These are phyloP conservation scores for Coffea eugenioides DNA, from an alignment of 257 asterid genomes.

Conservation along the genomic window DNA sequence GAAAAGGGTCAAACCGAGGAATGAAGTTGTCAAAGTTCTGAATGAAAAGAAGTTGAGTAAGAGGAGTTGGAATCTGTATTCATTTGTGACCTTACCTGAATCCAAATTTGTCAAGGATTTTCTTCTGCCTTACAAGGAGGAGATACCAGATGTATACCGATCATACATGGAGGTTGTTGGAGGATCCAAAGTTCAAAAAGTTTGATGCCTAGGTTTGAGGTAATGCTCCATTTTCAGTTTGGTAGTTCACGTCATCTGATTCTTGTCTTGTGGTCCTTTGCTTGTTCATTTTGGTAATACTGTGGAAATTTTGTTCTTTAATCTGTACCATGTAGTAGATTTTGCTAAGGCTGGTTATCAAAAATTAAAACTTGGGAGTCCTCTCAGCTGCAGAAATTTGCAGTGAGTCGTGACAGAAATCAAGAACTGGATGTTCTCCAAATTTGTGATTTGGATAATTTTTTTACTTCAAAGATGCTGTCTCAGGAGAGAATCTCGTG, in stretches of 20 bases:
- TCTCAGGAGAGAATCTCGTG: background rate
- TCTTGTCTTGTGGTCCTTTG: background rate
- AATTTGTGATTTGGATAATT: background rate
- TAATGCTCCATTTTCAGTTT: background rate
- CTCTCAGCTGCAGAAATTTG: no score
- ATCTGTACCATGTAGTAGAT: background rate
- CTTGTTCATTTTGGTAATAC: background rate
- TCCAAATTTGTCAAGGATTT: constrained; percentile 12
- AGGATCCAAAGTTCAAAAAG: background rate
- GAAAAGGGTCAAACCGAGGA: constrained; percentile 22
- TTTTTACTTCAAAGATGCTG: background rate
- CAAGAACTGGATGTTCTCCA: background rate
- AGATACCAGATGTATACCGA: constrained; percentile 14
- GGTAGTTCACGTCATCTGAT: background rate
- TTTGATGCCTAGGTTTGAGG: background rate
- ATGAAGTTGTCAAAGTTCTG: constrained; percentile 10
- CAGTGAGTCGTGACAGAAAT: background rate
- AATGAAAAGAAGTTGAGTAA: constrained; percentile 17
- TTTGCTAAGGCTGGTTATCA: background rate
- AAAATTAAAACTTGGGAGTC: background rate
- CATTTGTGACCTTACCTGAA: background rate
- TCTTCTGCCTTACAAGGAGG: constrained; percentile 22
- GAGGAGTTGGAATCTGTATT: background rate
- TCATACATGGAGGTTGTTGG: background rate
- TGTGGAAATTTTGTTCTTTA: background rate